Percentiles rank a stretch among this genome's conserved stretches.
Conservation (phyloP, 2,329 filamentous ascomycete species). For the Colletotrichum sp. region DNA sequence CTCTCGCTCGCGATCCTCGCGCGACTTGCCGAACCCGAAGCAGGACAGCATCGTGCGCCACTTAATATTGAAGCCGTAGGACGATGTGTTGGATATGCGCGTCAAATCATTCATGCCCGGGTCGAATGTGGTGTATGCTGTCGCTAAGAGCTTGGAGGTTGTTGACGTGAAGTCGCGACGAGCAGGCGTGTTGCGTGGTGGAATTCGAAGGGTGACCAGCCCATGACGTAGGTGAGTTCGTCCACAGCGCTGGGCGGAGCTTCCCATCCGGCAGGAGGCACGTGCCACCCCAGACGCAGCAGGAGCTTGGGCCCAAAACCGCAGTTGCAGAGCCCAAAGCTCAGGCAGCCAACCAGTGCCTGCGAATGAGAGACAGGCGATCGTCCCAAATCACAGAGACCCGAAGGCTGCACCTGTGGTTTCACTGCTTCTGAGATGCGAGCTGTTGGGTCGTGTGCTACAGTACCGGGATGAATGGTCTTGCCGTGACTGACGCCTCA, state of each 20-base stretch:
- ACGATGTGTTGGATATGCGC: neutral
- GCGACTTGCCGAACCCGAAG: slow-evolving; percentile 59
- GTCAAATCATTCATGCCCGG: neutral
- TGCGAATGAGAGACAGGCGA: neutral
- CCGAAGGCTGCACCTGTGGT: neutral
- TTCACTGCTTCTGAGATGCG: neutral
- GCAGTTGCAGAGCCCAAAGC: neutral
- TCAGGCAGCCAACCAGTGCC: neutral
- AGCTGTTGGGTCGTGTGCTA: neutral
- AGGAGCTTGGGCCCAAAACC: neutral
- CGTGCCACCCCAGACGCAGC: neutral
- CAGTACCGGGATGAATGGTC: neutral
- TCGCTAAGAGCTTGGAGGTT: neutral
- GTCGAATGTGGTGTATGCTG: neutral
- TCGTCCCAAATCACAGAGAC: neutral
- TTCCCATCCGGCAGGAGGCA: neutral
- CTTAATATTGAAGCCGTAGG: neutral
- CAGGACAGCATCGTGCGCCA: slow-evolving; percentile 60
- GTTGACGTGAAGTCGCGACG: neutral
- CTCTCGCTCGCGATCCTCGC: slow-evolving; percentile 67
- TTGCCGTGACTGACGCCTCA: neutral
- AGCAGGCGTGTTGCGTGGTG: neutral
- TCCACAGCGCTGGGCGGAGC: neutral
- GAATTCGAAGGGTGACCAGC: neutral
- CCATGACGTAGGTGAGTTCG: slow-evolving; percentile 1